phyloP scores from a whole-genome alignment of 2,329 filamentous ascomycete species.

The Penicillium sp. region DNA sequence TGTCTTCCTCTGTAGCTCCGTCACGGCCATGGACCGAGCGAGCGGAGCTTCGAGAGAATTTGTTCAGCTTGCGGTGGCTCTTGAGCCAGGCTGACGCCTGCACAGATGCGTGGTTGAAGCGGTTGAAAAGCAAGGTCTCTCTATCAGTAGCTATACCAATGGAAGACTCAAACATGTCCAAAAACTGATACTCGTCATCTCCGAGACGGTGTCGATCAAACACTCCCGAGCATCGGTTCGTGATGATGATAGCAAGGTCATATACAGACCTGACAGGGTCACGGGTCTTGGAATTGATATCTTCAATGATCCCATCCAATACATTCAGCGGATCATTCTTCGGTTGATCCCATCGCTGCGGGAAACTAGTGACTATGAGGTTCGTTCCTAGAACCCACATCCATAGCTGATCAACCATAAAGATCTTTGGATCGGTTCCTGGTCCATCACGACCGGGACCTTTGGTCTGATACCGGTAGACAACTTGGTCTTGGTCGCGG shows the following conservation, averaged over 20 bases:
- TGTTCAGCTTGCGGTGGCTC: conserved; percentile 44
- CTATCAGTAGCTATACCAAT: conserved; percentile 52
- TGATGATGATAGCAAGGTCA: conserved; percentile 59
- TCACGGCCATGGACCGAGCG: conserved; percentile 6
- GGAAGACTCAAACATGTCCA: conserved; percentile 63
- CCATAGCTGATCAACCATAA: conserved; percentile 67
- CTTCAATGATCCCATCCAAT: conserved; percentile 56
- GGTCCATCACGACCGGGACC: conserved; percentile 30
- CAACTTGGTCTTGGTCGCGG: conserved; percentile 60
- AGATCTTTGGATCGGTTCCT: conserved; percentile 51
- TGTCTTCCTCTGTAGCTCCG: conserved; percentile 4
- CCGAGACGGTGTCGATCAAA: conserved; percentile 57
- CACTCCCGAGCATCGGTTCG: conserved; percentile 54
- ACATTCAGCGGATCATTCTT: conserved; percentile 60
- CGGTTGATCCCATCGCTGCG: conserved; percentile 48
- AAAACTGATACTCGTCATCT: conserved; percentile 58
- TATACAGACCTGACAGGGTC: conserved; percentile 58
- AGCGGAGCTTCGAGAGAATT: conserved; percentile 19
- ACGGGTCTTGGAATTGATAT: conserved; percentile 60
- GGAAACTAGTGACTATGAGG: conserved; percentile 49
- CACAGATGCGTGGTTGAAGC: conserved; percentile 56
- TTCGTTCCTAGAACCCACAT: conserved; percentile 58
- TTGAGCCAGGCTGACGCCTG: conserved; percentile 54
- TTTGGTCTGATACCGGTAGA: conserved; percentile 54
- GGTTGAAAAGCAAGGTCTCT: conserved; percentile 55